Conservation (phyloP, 2,329 filamentous ascomycete species). For the Penicillium brasilianum region DNA sequence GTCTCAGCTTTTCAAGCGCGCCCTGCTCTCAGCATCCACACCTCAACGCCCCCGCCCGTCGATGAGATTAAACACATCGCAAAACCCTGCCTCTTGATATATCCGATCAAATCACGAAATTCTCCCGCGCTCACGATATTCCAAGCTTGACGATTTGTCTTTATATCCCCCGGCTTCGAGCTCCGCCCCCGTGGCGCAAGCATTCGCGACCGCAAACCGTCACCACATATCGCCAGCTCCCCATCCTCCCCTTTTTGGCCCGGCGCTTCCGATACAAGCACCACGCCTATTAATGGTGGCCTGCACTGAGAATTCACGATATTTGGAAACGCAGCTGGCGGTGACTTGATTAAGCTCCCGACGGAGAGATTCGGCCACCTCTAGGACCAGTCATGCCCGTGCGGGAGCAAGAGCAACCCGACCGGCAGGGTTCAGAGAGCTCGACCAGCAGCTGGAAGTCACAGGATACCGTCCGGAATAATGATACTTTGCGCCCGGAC, state of each 20-base stretch:
- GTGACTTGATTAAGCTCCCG: constrained; percentile 30
- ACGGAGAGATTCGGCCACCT: constrained; percentile 27
- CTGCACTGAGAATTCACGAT: constrained; percentile 11
- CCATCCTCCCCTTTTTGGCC: constrained; percentile 5
- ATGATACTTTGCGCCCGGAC: constrained; percentile 27
- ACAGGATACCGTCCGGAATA: constrained; percentile 46
- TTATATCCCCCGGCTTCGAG: constrained; percentile 12
- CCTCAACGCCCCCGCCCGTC: constrained; percentile 11
- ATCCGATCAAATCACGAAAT: not conserved
- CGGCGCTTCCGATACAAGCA: constrained; percentile 11
- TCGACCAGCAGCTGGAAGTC: constrained; percentile 46
- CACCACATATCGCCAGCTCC: constrained; percentile 15
- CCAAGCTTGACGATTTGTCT: not conserved
- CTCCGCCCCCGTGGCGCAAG: constrained; percentile 19
- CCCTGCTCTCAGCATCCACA: constrained; percentile 6
- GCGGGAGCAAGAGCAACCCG: constrained; percentile 39
- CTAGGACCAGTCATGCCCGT: constrained; percentile 39
- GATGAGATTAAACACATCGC: constrained; percentile 12
- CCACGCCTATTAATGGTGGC: constrained; percentile 32
- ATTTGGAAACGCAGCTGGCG: constrained; percentile 26
- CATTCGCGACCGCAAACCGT: constrained; percentile 17
- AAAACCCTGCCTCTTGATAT: not conserved
- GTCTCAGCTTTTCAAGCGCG: constrained; percentile 11
- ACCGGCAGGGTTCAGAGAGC: constrained; percentile 49
- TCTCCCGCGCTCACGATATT: not conserved